A percentile compares a stretch with the other conserved stretches of the same genome.
phyloP scores from a whole-genome alignment of 1,139 yeast species.

The Blastobotrys capitulatus region DNA sequence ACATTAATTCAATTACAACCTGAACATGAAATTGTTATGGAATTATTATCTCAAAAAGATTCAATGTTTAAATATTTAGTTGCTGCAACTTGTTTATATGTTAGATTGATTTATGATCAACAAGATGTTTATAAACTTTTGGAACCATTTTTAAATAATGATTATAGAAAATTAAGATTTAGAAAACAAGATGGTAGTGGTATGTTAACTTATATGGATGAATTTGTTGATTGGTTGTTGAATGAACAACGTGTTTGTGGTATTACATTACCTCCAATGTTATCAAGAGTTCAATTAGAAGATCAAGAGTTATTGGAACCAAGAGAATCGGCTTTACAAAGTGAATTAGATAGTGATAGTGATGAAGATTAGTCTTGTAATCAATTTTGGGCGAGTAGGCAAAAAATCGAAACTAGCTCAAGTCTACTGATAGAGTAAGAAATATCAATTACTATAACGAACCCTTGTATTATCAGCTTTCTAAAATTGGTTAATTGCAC shows the following conservation, averaged over 20 bases:
- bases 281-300: slow-evolving; percentile 36
- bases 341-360: slow-evolving; percentile 21
- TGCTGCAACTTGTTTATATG: slow-evolving; percentile 53
- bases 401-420: too few relatives aligned
- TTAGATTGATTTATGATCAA: slow-evolving; percentile 46
- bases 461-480: too few relatives aligned
- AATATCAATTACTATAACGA: too few relatives aligned
- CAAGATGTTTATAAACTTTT: slow-evolving; percentile 44
- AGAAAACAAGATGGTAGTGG: slow-evolving; percentile 30
- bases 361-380: not conserved
- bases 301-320: slow-evolving; percentile 37
- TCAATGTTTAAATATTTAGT: slow-evolving; percentile 57
- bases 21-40: slow-evolving; percentile 44
- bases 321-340: slow-evolving; percentile 30
- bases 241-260: slow-evolving; percentile 49
- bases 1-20: slow-evolving; percentile 64
- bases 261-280: slow-evolving; percentile 57
- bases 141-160: slow-evolving; percentile 47
- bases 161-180: slow-evolving; percentile 48
- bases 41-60: slow-evolving; percentile 49
- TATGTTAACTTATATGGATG: slow-evolving; percentile 48
- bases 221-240: slow-evolving; percentile 51
- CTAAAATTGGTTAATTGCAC: too few relatives aligned
- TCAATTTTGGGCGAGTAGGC: too few relatives aligned
- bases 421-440: too few relatives aligned